Conservation (phyloP, 345 rosid species). For the Hibiscus trionum region DNA sequence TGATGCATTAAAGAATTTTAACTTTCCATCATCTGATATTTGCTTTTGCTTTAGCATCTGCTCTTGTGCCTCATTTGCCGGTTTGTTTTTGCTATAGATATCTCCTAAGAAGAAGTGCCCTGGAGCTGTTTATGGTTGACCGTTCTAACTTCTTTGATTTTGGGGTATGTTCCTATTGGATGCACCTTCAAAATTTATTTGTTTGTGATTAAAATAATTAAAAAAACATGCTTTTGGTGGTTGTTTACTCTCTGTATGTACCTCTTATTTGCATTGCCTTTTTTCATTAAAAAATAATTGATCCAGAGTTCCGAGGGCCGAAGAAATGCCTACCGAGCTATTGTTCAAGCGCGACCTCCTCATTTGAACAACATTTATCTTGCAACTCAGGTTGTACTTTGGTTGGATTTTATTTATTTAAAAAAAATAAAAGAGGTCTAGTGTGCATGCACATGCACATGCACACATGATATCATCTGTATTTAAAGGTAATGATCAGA, state of each 20-base stretch:
- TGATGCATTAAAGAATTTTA: background rate
- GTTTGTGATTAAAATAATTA: background rate
- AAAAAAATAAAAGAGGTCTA: background rate
- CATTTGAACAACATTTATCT: slow-evolving; percentile 85
- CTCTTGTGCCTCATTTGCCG: slow-evolving; percentile 14
- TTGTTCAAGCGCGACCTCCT: slow-evolving; percentile 83
- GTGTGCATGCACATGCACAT: background rate
- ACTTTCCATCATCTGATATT: background rate
- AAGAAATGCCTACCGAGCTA: slow-evolving; percentile 87
- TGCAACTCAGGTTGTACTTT: slow-evolving; percentile 77
- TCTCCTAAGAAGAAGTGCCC: slow-evolving; percentile 89
- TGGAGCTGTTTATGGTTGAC: slow-evolving; percentile 96
- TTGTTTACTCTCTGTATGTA: background rate
- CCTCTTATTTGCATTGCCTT: background rate
- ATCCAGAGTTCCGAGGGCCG: slow-evolving; percentile 74
- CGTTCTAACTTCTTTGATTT: slow-evolving; percentile 95
- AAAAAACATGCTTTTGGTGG: slow-evolving; percentile 3
- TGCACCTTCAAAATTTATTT: background rate
- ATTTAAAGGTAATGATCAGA: background rate
- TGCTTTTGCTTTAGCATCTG: slow-evolving; percentile 11
- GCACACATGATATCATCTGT: background rate
- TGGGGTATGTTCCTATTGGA: slow-evolving; percentile 50
- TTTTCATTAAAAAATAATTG: background rate
- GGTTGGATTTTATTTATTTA: background rate
- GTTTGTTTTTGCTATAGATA: slow-evolving; percentile 43